These are phyloP conservation scores for Epichloe gansuensis DNA, from an alignment of 2,329 filamentous ascomycete species.

Conservation along the genomic window DNA sequence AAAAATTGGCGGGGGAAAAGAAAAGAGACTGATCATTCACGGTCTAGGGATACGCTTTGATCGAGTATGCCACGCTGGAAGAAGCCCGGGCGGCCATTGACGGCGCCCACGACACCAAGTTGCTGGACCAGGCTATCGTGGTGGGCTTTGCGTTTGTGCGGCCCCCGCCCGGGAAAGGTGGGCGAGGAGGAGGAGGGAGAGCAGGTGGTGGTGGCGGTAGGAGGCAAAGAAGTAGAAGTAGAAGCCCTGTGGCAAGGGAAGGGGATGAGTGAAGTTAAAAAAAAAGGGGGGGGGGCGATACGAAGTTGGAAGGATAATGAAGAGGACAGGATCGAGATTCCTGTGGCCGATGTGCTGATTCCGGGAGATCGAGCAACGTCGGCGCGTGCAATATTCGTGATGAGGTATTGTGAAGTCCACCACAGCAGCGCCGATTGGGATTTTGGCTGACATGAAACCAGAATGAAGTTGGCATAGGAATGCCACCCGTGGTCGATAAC, in stretches of 20 bases:
- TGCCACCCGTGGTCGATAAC: background rate
- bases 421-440: background rate
- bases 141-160: conserved; percentile 81
- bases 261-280: conserved; percentile 14
- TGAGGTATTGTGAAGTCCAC: background rate
- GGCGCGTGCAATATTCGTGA: conserved; percentile 2
- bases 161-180: conserved; percentile 48
- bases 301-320: background rate
- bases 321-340: background rate
- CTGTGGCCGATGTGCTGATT: conserved; percentile 6
- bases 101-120: conserved; percentile 61
- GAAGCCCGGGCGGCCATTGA: conserved; percentile 75
- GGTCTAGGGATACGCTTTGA: conserved; percentile 64
- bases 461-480: background rate
- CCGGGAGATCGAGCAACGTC: conserved; percentile 5
- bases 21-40: background rate
- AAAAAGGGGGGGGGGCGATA: no score
- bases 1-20: background rate
- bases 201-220: conserved; percentile 20
- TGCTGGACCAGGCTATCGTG: conserved; percentile 67
- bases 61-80: conserved; percentile 68
- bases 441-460: background rate
- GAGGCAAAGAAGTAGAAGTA: conserved; percentile 35
- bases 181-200: conserved; percentile 23
- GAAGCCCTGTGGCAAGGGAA: conserved; percentile 32